Evolutionary conservation across 2,329 filamentous ascomycete species (phyloP).

Genomic region (Pseudocercospora musae): DNA sequence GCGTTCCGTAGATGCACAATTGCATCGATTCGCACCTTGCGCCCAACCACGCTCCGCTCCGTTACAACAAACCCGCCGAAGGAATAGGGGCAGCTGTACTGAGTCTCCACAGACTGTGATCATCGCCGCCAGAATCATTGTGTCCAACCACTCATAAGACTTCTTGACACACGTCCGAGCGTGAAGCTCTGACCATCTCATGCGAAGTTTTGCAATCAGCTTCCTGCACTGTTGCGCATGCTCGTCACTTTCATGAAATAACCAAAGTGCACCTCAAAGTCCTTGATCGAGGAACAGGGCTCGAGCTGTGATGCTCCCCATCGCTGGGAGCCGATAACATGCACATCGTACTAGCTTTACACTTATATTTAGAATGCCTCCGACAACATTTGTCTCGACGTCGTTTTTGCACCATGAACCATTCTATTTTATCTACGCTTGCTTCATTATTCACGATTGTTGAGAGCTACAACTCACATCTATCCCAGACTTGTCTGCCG

Average conservation of each 20-base stretch:
- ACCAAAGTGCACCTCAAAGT: too few relatives aligned
- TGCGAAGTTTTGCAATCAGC: background rate
- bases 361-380: background rate
- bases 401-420: background rate
- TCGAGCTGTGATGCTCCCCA: background rate
- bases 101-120: background rate
- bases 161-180: background rate
- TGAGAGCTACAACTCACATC: background rate
- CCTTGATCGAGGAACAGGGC: background rate
- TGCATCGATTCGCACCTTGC: background rate
- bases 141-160: background rate
- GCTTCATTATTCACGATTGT: background rate
- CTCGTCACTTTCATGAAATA: background rate
- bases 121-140: background rate
- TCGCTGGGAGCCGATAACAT: background rate
- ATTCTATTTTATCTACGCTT: background rate
- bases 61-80: background rate
- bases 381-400: background rate
- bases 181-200: background rate
- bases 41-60: background rate
- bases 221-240: background rate
- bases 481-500: background rate
- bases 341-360: background rate
- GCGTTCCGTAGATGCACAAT: background rate
- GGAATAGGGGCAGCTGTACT: background rate